These are phyloP conservation scores for Medicago truncatula DNA, from an alignment of 306 rosid species.

Conservation along the genomic window DNA sequence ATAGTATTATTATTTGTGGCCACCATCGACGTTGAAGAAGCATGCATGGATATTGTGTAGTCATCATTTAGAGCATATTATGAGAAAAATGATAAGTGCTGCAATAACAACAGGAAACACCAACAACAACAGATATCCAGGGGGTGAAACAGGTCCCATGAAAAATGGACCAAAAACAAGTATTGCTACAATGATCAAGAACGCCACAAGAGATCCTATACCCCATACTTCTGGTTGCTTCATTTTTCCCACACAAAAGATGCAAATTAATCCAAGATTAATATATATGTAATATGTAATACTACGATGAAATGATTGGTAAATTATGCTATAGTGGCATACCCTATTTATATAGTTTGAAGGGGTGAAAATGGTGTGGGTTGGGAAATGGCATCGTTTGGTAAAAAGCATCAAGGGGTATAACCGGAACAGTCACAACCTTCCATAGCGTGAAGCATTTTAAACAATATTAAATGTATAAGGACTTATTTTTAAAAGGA, in stretches of 20 bases:
- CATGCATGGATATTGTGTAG: neutral
- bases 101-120: constrained; percentile 31
- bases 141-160: constrained; percentile 22
- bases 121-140: constrained; percentile 37
- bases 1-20: neutral
- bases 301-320: neutral
- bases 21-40: neutral
- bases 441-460: neutral
- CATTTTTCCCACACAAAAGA: constrained; percentile 5
- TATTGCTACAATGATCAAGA: constrained; percentile 16
- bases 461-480: neutral
- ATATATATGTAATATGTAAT: neutral
- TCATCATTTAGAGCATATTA: constrained; percentile 3
- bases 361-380: constrained; percentile 1
- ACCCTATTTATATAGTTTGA: neutral
- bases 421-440: neutral
- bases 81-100: constrained; percentile 31
- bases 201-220: constrained; percentile 21
- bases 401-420: neutral
- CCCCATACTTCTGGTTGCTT: constrained; percentile 54
- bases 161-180: constrained; percentile 28
- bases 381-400: constrained; percentile 1
- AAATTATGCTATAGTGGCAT: neutral
- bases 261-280: neutral
- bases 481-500: neutral